A percentile compares a stretch with the other conserved stretches of the same genome.
These are phyloP conservation scores for Pythium apleroticum DNA, from an alignment of 352 stramenopile genomes.

Conservation along the genomic window DNA sequence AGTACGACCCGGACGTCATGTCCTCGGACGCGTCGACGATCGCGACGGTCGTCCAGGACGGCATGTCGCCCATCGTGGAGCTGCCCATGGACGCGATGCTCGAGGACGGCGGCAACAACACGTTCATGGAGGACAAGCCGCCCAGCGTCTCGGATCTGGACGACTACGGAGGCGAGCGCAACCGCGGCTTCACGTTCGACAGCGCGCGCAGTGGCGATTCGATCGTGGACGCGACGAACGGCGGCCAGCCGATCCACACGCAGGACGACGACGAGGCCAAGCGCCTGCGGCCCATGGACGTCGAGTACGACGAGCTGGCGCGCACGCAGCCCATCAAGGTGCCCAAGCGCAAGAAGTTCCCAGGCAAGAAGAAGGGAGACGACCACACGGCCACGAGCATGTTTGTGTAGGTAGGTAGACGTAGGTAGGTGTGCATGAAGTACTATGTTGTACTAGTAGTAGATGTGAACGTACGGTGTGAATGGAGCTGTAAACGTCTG, in stretches of 20 bases:
- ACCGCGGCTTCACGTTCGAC: constrained; percentile 20
- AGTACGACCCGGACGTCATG: constrained; percentile 46
- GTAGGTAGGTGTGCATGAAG: not conserved
- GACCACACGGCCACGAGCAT: not conserved
- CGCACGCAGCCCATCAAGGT: constrained; percentile 21
- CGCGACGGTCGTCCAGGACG: constrained; percentile 36
- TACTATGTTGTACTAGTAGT: too few species aligned
- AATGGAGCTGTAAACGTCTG: too few species aligned
- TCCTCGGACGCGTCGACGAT: constrained; percentile 41
- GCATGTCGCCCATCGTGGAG: constrained; percentile 55
- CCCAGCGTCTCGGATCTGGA: constrained; percentile 12
- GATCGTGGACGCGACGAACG: constrained; percentile 9
- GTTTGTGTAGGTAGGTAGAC: not conserved
- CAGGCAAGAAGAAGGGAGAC: not conserved
- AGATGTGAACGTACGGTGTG: not conserved
- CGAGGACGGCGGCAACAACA: constrained; percentile 33
- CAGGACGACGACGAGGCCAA: not conserved
- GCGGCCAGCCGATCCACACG: not conserved
- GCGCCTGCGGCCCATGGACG: not conserved
- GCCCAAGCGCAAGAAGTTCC: constrained; percentile 20
- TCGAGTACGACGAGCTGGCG: constrained; percentile 18
- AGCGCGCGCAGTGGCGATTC: constrained; percentile 13
- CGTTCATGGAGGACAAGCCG: constrained; percentile 35
- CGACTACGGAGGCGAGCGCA: constrained; percentile 13
- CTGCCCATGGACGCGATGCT: constrained; percentile 50